Percentiles rank a stretch among this genome's conserved stretches.
These are phyloP conservation scores for Parafenestella ontariensis DNA, from an alignment of 2,329 filamentous ascomycete species.

Conservation along the genomic window DNA sequence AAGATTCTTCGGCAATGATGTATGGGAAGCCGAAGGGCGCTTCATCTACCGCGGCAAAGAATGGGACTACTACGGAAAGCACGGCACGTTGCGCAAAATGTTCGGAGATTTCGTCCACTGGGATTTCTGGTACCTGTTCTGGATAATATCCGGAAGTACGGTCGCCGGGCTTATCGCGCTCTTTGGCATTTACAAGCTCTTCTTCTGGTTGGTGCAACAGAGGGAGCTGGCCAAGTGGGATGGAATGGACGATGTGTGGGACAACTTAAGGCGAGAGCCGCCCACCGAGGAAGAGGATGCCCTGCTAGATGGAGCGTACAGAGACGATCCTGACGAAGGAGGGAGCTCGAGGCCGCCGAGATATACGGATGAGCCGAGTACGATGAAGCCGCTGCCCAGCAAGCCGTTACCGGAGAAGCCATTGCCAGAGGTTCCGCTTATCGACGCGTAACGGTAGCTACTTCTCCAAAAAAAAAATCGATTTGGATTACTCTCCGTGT, in stretches of 20 bases:
- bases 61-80: slow-evolving; percentile 42
- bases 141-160: slow-evolving; percentile 25
- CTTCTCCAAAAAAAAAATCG: background rate
- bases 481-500: too few relatives aligned
- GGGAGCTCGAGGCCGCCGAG: slow-evolving; percentile 9
- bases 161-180: slow-evolving; percentile 26
- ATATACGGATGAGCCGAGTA: slow-evolving; percentile 30
- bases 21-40: slow-evolving; percentile 31
- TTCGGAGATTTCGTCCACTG: slow-evolving; percentile 36
- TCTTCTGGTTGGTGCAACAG: slow-evolving; percentile 30
- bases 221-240: slow-evolving; percentile 41
- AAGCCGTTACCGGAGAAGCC: slow-evolving; percentile 47
- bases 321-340: slow-evolving; percentile 33
- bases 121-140: slow-evolving; percentile 31
- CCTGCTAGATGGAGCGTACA: slow-evolving; percentile 30
- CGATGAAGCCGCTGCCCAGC: slow-evolving; percentile 33
- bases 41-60: slow-evolving; percentile 36
- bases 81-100: slow-evolving; percentile 35
- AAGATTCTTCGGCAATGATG: slow-evolving; percentile 38
- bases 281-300: slow-evolving; percentile 32
- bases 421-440: slow-evolving; percentile 42
- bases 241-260: slow-evolving; percentile 45
- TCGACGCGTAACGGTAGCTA: slow-evolving; percentile 29
- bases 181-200: slow-evolving; percentile 26
- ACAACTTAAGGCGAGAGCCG: slow-evolving; percentile 31